These are phyloP conservation scores for Candida frijolesensis DNA, from an alignment of 1,139 yeast genomes.

Conservation along the genomic window DNA sequence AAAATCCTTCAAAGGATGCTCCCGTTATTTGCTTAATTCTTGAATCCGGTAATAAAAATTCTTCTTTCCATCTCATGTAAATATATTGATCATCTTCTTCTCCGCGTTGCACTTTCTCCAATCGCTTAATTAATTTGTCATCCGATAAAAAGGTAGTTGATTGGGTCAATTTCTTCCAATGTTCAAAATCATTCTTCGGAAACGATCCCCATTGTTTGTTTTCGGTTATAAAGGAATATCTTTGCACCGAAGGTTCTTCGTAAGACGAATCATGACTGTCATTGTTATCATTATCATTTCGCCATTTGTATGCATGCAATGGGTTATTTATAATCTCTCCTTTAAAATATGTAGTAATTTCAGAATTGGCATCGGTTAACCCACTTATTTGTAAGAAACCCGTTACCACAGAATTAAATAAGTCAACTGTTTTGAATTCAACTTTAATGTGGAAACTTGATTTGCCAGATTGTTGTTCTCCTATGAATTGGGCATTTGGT, in stretches of 20 bases:
- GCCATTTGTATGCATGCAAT: slow-evolving; percentile 18
- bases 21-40: slow-evolving; percentile 66
- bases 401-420: slow-evolving; percentile 59
- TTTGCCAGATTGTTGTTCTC: slow-evolving; percentile 75
- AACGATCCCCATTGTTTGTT: slow-evolving; percentile 60
- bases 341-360: slow-evolving; percentile 82
- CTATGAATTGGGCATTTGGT: slow-evolving; percentile 66
- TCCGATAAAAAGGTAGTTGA: slow-evolving; percentile 24
- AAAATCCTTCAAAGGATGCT: slow-evolving; percentile 92
- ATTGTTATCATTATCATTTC: slow-evolving; percentile 14
- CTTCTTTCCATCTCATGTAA: slow-evolving; percentile 96
- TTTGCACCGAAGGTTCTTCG: slow-evolving; percentile 19
- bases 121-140: slow-evolving; percentile 27
- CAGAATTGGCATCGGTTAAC: slow-evolving; percentile 73
- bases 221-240: slow-evolving; percentile 44
- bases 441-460: slow-evolving; percentile 69
- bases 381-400: slow-evolving; percentile 85
- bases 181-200: slow-evolving; percentile 73
- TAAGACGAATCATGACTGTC: slow-evolving; percentile 10
- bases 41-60: slow-evolving; percentile 81
- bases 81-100: slow-evolving; percentile 43
- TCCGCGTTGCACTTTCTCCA: slow-evolving; percentile 34
- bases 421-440: slow-evolving; percentile 70
- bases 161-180: slow-evolving; percentile 80
- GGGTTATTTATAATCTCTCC: slow-evolving; percentile 79